These are phyloP conservation scores for Gossypium trilobum DNA, from an alignment of 441 rosid species.

Conservation along the genomic window DNA sequence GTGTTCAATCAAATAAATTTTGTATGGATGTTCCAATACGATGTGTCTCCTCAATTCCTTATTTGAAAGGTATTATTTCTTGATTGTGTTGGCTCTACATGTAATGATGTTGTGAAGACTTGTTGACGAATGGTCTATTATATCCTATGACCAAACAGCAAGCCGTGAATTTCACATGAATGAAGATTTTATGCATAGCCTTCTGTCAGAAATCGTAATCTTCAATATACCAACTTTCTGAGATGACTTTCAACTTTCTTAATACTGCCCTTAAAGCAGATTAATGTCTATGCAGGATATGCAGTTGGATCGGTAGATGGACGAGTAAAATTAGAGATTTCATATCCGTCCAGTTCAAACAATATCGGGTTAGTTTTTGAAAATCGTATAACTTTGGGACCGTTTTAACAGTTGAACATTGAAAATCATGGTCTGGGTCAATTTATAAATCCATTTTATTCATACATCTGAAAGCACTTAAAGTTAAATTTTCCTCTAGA, in stretches of 20 bases:
- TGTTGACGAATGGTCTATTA: neutral
- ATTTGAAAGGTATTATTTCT: constrained; percentile 45
- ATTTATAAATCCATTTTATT: neutral
- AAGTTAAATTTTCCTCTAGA: neutral
- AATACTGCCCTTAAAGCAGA: neutral
- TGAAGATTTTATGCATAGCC: neutral
- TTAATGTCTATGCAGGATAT: constrained; percentile 48
- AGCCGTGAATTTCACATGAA: neutral
- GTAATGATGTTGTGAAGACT: neutral
- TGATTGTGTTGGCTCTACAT: neutral
- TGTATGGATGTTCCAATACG: constrained; percentile 43
- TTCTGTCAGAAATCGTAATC: neutral
- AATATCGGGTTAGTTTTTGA: constrained; percentile 34
- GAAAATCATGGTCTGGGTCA: constrained; percentile 4
- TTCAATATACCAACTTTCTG: neutral
- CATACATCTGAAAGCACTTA: neutral
- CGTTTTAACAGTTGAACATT: constrained; percentile 6
- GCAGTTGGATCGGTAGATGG: constrained; percentile 87
- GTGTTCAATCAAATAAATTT: constrained; percentile 40
- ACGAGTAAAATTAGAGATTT: constrained; percentile 54
- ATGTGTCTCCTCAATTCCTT: constrained; percentile 51
- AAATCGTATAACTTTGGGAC: neutral
- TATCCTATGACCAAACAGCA: neutral
- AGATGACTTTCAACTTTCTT: neutral
- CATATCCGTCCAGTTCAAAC: constrained; percentile 32